phyloP scores from a whole-genome alignment of 1,284 basidiomycete species.

The Schizophyllum commune region DNA sequence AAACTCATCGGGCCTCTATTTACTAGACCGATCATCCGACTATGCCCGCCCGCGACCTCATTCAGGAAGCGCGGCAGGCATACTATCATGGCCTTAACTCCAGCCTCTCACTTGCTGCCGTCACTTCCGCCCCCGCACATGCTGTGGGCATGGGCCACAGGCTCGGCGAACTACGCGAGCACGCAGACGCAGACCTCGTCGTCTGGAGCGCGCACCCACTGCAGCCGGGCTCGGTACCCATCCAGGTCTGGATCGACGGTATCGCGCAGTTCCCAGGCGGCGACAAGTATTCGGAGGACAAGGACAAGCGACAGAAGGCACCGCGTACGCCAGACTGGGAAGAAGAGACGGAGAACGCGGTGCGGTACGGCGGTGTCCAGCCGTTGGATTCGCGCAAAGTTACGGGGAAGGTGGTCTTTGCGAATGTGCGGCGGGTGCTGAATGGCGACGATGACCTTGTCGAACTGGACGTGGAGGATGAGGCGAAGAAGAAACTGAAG shows the following conservation, averaged over 20 bases:
- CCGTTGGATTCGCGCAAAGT: constrained; percentile 36
- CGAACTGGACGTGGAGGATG: constrained; percentile 5
- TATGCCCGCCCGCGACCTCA: constrained; percentile 64
- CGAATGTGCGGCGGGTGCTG: constrained; percentile 39
- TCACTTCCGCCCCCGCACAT: constrained; percentile 68
- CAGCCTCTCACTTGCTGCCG: constrained; percentile 52
- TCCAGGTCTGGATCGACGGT: constrained; percentile 64
- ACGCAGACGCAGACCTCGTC: constrained; percentile 44
- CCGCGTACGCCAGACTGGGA: constrained; percentile 43
- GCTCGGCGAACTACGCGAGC: constrained; percentile 58
- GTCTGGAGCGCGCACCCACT: constrained; percentile 72
- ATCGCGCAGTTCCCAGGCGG: constrained; percentile 44
- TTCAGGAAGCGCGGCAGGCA: constrained; percentile 79
- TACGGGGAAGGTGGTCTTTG: constrained; percentile 36
- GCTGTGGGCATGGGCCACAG: constrained; percentile 72
- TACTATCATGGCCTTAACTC: constrained; percentile 62
- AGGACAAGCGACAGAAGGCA: constrained; percentile 9
- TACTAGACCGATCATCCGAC: constrained; percentile 52
- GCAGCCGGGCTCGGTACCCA: constrained; percentile 53
- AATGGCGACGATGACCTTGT: constrained; percentile 18
- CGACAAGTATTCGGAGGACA: constrained; percentile 28
- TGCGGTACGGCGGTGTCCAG: constrained; percentile 57
- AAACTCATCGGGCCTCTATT: too few relatives aligned
- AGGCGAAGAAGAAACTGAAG: constrained; percentile 13
- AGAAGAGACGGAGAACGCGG: constrained; percentile 40